Conservation (phyloP, 2,329 filamentous ascomycete genomes). For the Pseudopithomyces chartarum region DNA sequence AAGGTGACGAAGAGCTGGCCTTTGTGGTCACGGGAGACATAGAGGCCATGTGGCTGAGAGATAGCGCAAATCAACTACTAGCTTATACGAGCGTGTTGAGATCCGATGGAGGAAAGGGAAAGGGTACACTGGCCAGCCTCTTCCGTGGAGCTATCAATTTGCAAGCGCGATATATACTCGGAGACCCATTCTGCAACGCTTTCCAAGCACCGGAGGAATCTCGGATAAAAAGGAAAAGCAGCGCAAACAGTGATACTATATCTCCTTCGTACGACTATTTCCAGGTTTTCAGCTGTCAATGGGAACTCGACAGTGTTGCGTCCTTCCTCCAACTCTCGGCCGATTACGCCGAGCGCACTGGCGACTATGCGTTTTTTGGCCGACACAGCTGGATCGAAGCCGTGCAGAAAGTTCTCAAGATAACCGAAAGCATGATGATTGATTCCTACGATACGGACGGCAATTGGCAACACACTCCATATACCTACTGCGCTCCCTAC, state of each 20-base stretch:
- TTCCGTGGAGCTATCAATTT: constrained; percentile 75
- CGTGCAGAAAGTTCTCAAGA: constrained; percentile 49
- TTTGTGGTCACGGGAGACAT: constrained; percentile 65
- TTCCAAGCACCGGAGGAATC: constrained; percentile 58
- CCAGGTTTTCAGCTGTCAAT: constrained; percentile 58
- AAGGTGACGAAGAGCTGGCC: constrained; percentile 70
- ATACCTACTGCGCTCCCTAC: constrained; percentile 52
- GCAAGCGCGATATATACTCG: constrained; percentile 69
- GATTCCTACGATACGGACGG: constrained; percentile 53
- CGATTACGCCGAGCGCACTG: constrained; percentile 53
- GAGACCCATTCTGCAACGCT: constrained; percentile 59
- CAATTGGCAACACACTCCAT: constrained; percentile 49
- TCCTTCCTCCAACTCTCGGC: constrained; percentile 54
- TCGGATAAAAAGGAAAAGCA: constrained; percentile 43
- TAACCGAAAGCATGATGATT: constrained; percentile 53
- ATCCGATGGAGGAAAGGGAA: constrained; percentile 51
- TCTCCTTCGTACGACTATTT: constrained; percentile 49
- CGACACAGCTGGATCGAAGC: constrained; percentile 53
- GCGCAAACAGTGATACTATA: constrained; percentile 49
- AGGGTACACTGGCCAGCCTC: constrained; percentile 62
- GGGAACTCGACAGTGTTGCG: constrained; percentile 58
- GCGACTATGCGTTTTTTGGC: constrained; percentile 53
- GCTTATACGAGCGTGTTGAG: constrained; percentile 66
- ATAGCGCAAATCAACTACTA: constrained; percentile 71
- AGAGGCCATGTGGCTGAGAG: constrained; percentile 60